Base-by-base conservation (phyloP, 768 basidiomycete species). In the Leccinum subtestaceum region DNA sequence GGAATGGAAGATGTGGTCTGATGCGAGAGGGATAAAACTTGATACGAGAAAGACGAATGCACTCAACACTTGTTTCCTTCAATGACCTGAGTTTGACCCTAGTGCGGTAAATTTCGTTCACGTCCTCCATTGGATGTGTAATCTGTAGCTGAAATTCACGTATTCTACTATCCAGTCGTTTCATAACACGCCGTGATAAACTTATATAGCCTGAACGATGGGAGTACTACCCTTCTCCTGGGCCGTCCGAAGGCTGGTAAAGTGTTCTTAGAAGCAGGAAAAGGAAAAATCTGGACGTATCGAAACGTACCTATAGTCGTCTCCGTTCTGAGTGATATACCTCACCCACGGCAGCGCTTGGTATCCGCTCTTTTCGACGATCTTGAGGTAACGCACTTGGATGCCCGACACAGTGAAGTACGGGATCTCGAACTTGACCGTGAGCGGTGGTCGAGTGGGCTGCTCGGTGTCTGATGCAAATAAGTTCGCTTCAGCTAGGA, bases 371-470 rank as follows among this genome's bases (percentile, higher is more conserved):
- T 98, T 98, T 76, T 99, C 97, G 0, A 98, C 95, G 54, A 99
- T 94, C 76, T 98, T 98, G 62, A 99, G 82, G 74, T 98, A 98
- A 53, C 97, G 85, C 13, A 99, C 97, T 75, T 98, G 96, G 58
- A 98, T 95, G 4, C 95, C 95, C 0, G 94, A 95, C 5, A 97
- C 94, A 0, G 96, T 98, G 72, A 98, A 98, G 76, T 98, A 98
- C 0, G 97, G 96, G 45, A 99, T 98, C 77, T 98, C 96, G 63
- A 95, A 99, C 75, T 93, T 95, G 72, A 98, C 96, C 0, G 92
- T 92, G 62, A 98, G 97, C 1, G 97, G 97, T 10, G 95, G 88
- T 21, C 93, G 89, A 68, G 93, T 93, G 5, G 70, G 66, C 11
- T 62, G 51, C 62, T 95, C 94, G 40, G 83, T 76, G 47, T 95